Evolutionary conservation across 73 alveolate genomes (phyloP).

Genomic region (Effrenium voratum): DNA sequence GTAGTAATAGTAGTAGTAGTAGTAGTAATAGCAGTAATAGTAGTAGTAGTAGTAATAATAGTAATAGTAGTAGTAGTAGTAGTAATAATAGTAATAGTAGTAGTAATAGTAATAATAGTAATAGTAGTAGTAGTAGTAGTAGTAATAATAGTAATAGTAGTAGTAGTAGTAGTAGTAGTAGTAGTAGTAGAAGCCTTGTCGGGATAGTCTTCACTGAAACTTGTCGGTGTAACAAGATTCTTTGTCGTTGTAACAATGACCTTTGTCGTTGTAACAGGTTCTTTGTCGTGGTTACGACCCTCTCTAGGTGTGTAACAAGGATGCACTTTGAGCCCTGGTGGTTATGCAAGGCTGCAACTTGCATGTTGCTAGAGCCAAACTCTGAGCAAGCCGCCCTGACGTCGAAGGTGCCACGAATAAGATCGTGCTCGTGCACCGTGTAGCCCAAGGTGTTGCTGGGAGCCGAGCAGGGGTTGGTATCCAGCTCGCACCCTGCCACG

Average conservation of each 20-base stretch:
- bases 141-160: slow-evolving; percentile 28
- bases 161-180: slow-evolving; percentile 51
- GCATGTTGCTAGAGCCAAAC: neutral
- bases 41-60: slow-evolving; percentile 13
- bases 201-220: neutral
- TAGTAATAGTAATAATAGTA: slow-evolving; percentile 8
- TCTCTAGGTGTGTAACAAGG: neutral
- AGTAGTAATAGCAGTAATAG: slow-evolving; percentile 1
- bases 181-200: neutral
- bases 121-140: slow-evolving; percentile 24
- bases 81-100: slow-evolving; percentile 34
- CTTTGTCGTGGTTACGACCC: neutral
- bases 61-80: slow-evolving; percentile 38
- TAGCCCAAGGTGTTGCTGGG: neutral
- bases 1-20: slow-evolving; percentile 23
- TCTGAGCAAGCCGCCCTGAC: neutral
- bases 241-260: neutral
- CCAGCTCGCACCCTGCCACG: slow-evolving; percentile 9
- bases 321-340: neutral
- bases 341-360: neutral
- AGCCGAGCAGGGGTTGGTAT: neutral
- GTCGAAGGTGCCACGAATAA: neutral
- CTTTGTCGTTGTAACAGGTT: neutral
- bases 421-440: neutral
- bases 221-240: neutral